Evolutionary conservation across 2,329 filamentous ascomycete species (phyloP), one percentile per base, ranked within the genome.

Genomic region (Zymoseptoria tritici): DNA sequence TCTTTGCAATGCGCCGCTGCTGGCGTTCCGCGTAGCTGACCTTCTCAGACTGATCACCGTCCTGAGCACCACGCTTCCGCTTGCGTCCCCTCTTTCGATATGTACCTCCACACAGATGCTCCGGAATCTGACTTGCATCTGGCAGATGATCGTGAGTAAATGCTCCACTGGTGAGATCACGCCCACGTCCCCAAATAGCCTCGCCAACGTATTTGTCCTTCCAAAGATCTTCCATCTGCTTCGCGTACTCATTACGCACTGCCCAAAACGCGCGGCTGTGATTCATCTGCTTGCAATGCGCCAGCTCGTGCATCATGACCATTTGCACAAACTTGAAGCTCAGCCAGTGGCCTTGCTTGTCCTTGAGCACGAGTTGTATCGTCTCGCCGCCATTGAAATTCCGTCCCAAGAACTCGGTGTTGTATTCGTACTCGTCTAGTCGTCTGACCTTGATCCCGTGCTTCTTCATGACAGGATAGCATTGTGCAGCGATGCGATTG

Each of bases 251-350:
- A 72, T 94, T 89, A 53, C 90, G 80, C 19, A 92, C 87, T 9
- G 83, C 82, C 90, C 91, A 96, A 69, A 96, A 96, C 2, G 83
- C 85, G 58, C 83, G 81, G 1, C 85, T 88, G 72, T 96, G 91
- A 72, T 96, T 95, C 91, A 96, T 96, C 72, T 96, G 87, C 73
- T 90, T 88, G 79, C 89, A 92, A 73, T 95, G 90, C 2, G 90
- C 90, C 29, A 95, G 78, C 70, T 94, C 90, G 72, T 96, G 91
- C 84, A 95, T 92, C 91, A 96, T 95, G 65, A 95, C 90, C 89
- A 94, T 93, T 74, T 94, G 89, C 16, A 96, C 89, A 70, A 91
- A 91, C 62, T 85, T 80, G 70, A 94, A 91, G 0, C 89, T 88
- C 21, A 96, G 78, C 91, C 91, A 96, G 60, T 73, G 66, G 7